phyloP scores from a whole-genome alignment of 1,284 basidiomycete species.

The Pisolithus thermaeus region DNA sequence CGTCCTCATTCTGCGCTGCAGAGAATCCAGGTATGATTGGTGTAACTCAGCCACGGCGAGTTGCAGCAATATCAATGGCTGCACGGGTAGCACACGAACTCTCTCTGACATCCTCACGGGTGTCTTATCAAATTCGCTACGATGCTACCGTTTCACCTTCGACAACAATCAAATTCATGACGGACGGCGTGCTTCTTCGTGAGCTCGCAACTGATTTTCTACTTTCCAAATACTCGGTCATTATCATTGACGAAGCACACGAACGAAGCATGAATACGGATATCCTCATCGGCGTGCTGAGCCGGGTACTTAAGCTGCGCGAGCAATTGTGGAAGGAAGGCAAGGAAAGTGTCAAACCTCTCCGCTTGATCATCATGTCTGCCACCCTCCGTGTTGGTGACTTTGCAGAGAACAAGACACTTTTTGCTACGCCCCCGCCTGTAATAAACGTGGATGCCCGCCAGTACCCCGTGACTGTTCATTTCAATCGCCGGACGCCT shows the following conservation, averaged over 20 bases:
- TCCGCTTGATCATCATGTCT: constrained; percentile 97
- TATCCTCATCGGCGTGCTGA: constrained; percentile 93
- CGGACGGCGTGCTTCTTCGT: constrained; percentile 93
- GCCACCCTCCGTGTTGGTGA: constrained; percentile 93
- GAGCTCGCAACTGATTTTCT: constrained; percentile 92
- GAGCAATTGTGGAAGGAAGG: constrained; percentile 84
- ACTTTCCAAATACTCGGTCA: constrained; percentile 85
- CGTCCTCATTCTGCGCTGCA: constrained; percentile 25
- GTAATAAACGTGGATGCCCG: constrained; percentile 87
- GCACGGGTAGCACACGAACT: constrained; percentile 88
- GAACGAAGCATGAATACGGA: constrained; percentile 98
- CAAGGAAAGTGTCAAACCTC: constrained; percentile 53
- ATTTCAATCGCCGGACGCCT: constrained; percentile 85
- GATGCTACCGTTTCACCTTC: constrained; percentile 86
- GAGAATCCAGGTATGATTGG: constrained; percentile 99
- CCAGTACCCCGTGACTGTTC: constrained; percentile 93
- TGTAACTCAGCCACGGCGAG: constrained; percentile 94
- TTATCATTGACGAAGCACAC: constrained; percentile 97
- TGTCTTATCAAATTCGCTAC: constrained; percentile 97
- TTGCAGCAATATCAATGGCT: constrained; percentile 96
- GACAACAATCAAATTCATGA: constrained; percentile 99
- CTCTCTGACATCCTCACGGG: constrained; percentile 69
- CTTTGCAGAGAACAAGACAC: constrained; percentile 81
- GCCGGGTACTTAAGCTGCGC: constrained; percentile 83
- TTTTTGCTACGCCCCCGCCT: constrained; percentile 84